Conservation (phyloP, 441 rosid species). For the Monsonia emarginata region DNA sequence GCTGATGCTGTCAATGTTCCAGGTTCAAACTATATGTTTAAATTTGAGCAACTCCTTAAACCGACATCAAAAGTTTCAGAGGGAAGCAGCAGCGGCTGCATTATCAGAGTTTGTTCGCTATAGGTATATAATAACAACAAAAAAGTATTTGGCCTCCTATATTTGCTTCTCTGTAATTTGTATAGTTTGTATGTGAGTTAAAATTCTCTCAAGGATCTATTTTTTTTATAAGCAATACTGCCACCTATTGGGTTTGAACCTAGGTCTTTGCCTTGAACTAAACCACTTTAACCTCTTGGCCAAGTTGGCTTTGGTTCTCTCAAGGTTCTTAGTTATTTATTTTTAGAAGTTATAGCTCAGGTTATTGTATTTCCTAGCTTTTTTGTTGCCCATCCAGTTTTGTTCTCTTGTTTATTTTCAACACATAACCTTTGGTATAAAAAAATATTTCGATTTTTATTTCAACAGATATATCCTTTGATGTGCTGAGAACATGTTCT, state of each 20-base stretch:
- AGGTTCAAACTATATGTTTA: slow-evolving; percentile 73
- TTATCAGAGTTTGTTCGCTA: slow-evolving; percentile 84
- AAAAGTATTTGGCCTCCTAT: slow-evolving; percentile 4
- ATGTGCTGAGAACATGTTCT: not conserved
- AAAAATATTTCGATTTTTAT: not conserved
- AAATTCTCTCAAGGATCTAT: not conserved
- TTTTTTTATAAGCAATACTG: no score
- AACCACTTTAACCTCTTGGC: no score
- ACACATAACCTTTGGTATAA: not conserved
- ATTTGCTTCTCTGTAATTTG: slow-evolving; percentile 3
- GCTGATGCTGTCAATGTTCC: slow-evolving; percentile 17
- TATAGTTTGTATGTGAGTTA: not conserved
- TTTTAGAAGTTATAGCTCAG: not conserved
- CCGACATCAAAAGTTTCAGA: slow-evolving; percentile 61
- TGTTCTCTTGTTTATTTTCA: not conserved
- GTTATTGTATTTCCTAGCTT: not conserved
- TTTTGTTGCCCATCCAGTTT: not conserved
- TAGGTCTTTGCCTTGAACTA: no score
- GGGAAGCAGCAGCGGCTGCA: slow-evolving; percentile 98
- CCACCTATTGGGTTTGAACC: no score
- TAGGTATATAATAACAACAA: slow-evolving; percentile 39
- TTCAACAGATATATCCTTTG: no score
- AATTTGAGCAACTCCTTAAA: slow-evolving; percentile 75
- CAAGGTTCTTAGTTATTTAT: no score
- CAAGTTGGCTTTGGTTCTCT: no score